phyloP scores from a whole-genome alignment of 257 asterid species.

The Capsicum rhomboideum region DNA sequence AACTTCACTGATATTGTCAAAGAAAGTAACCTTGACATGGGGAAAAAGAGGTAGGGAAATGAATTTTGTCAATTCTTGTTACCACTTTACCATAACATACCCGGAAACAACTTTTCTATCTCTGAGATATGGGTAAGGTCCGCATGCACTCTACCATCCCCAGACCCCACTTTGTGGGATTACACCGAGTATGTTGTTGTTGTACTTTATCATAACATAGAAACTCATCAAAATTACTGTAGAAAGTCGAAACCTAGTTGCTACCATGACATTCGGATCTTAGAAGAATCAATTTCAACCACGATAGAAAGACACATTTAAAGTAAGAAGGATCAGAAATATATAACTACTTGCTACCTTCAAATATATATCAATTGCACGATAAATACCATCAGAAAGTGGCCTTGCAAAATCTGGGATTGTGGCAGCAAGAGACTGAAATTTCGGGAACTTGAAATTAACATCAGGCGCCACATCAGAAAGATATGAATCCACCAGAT shows the following conservation, averaged over 20 bases:
- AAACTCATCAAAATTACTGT: neutral
- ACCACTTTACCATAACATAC: neutral
- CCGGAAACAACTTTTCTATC: no score
- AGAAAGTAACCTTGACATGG: neutral
- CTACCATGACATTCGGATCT: neutral
- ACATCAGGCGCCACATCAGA: constrained; percentile 81
- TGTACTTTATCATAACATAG: neutral
- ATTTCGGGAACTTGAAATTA: constrained; percentile 62
- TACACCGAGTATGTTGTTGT: neutral
- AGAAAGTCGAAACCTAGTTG: neutral
- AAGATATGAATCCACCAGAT: constrained; percentile 71
- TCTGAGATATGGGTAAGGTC: no score
- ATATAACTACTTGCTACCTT: constrained; percentile 37
- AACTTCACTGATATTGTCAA: neutral
- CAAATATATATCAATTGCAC: constrained; percentile 76
- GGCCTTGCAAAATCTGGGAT: constrained; percentile 88
- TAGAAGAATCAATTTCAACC: neutral
- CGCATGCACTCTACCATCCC: no score
- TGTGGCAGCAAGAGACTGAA: constrained; percentile 66
- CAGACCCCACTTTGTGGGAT: no score
- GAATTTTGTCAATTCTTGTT: neutral
- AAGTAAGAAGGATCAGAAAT: neutral
- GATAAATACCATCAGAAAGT: constrained; percentile 67
- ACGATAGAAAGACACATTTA: neutral
- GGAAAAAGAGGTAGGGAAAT: neutral